Percentiles rank a stretch among this genome's conserved stretches.
Evolutionary conservation across 805 yeast genomes (phyloP).

Genomic region (Lipomyces yamadae): DNA sequence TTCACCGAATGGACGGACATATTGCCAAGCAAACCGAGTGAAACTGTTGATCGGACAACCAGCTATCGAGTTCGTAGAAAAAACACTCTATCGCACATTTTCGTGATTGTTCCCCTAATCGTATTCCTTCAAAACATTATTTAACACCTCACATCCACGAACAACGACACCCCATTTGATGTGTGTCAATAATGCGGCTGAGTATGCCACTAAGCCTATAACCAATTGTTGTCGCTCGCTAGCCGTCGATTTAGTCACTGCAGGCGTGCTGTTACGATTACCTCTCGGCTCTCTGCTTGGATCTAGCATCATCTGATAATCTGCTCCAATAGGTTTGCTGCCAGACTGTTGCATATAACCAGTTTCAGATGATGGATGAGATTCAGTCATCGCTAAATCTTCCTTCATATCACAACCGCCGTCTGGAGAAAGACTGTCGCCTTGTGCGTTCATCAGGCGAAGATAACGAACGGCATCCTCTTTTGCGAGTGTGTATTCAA

Average conservation of each 20-base stretch:
- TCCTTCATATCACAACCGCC: background rate
- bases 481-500: constrained; percentile 31
- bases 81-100: background rate
- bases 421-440: constrained; percentile 6
- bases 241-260: background rate
- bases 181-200: constrained; percentile 30
- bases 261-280: background rate
- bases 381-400: background rate
- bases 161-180: constrained; percentile 38
- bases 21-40: too few relatives aligned
- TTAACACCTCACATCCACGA: constrained; percentile 37
- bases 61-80: background rate
- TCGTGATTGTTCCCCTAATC: constrained; percentile 3
- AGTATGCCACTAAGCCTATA: constrained; percentile 37
- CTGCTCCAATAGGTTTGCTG: background rate
- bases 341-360: background rate
- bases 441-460: constrained; percentile 26
- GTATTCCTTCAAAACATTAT: constrained; percentile 32
- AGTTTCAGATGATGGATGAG: too few relatives aligned
- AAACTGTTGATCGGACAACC: too few relatives aligned
- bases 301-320: background rate
- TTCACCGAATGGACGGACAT: too few relatives aligned
- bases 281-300: too few relatives aligned
- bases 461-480: constrained; percentile 36
- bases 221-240: constrained; percentile 33